Base-by-base conservation (phyloP, 108 stramenopile species). In the Nannochloropsis gaditana region DNA sequence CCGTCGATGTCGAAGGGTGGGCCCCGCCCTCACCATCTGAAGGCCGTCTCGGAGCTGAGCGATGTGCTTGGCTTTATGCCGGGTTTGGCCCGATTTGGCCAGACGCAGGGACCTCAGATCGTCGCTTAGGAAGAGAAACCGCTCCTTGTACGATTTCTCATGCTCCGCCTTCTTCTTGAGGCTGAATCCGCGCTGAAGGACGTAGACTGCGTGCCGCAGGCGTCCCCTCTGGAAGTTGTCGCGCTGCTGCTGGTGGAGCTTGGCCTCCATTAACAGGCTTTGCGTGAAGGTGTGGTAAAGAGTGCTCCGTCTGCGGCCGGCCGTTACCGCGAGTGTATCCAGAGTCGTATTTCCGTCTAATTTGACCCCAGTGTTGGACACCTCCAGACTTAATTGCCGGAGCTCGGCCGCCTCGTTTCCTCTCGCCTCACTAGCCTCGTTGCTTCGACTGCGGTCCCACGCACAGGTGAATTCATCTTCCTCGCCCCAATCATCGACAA, bases 121-220 rank as follows among this genome's bases (percentile, higher is more conserved):
- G n/a, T 73, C n/a, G 59, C 59, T 73, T n/a, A 73, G n/a, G 59
- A 73, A 73, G n/a, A 73, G 59, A 73, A 73, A 73, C 0, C 59
- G 59, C 15, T 73, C 59, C n/a, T 73, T 73, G 59, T 73, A 73
- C 59, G 59, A n/a, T n/a, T 73, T 73, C n/a, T 73, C 59, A 8
- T 73, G 59, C 59, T 73, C 59, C 59, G 59, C n/a, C 59, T 73
- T 73, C 59, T 73, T 73, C 59, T 73, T 73, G 19, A 73, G 59
- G 59, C 59, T 73, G 59, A n/a, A 73, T 15, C 59, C 59, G 59
- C 59, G 59, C n/a, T 73, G 59, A 15, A 73, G 59, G 6, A 73
- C n/a, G 6, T n/a, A 73, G 59, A 73, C 59, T 15, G 59, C 59
- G n/a, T n/a, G 59, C 15, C 59, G 59, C 19, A 73, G 59, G 8